Evolutionary conservation across 768 basidiomycete species (phyloP).

Genomic region (Stropharia rugosoannulata): DNA sequence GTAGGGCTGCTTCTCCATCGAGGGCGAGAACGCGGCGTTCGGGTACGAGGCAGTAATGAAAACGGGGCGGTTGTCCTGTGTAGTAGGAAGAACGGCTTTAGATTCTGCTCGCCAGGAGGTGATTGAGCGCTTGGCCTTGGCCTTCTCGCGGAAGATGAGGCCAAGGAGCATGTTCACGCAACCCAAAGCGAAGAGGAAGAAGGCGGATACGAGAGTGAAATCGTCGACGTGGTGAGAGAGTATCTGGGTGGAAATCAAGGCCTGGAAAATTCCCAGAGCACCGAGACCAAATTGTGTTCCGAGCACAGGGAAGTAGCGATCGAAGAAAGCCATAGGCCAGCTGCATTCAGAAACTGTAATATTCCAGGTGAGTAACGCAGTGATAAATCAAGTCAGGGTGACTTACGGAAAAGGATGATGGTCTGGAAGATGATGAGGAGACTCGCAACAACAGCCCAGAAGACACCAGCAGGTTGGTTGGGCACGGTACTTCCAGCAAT

Average conservation of each 20-base stretch:
- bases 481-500: constrained; percentile 90
- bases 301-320: constrained; percentile 89
- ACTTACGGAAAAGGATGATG: constrained; percentile 66
- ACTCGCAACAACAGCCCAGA: constrained; percentile 87
- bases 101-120: constrained; percentile 62
- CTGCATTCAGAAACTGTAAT: constrained; percentile 68
- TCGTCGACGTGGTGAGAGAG: constrained; percentile 78
- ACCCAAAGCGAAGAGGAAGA: constrained; percentile 81
- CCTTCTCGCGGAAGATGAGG: constrained; percentile 71
- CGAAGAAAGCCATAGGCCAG: constrained; percentile 79
- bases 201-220: constrained; percentile 85
- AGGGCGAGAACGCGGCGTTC: constrained; percentile 26
- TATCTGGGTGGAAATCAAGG: constrained; percentile 69
- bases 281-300: constrained; percentile 85
- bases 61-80: constrained; percentile 30
- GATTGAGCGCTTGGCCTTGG: constrained; percentile 66
- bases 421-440: constrained; percentile 84
- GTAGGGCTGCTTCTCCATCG: constrained; percentile 12
- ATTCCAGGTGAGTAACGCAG: background rate
- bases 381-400: background rate
- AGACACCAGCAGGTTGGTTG: constrained; percentile 87
- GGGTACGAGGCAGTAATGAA: constrained; percentile 33
- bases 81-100: constrained; percentile 55
- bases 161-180: constrained; percentile 83
- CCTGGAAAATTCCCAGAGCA: constrained; percentile 84